phyloP scores from a whole-genome alignment of 805 yeast species.

The Candida oleophila region DNA sequence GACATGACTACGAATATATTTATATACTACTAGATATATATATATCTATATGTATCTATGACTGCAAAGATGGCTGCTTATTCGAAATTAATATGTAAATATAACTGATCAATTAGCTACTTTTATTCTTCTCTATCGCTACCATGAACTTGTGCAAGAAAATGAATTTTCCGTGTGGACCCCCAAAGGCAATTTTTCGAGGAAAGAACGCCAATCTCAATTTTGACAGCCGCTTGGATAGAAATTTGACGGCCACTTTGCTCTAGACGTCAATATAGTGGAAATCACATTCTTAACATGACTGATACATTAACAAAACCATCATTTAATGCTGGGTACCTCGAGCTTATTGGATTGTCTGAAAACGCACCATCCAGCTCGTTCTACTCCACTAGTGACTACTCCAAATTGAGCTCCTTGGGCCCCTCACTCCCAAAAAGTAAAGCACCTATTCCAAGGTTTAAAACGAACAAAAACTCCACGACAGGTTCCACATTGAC shows the following conservation, averaged over 20 bases:
- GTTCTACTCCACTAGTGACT: constrained; percentile 33
- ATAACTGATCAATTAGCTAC: background rate
- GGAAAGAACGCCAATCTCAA: too few species aligned
- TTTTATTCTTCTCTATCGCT: too few species aligned
- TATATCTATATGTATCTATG: constrained; percentile 4
- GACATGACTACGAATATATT: constrained; percentile 24
- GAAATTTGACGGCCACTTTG: too few species aligned
- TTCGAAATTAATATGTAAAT: too few species aligned
- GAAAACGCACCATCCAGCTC: constrained; percentile 30
- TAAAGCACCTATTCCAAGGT: constrained; percentile 30
- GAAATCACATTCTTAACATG: background rate
- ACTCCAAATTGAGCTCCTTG: constrained; percentile 26
- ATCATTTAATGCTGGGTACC: constrained; percentile 49
- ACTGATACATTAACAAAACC: background rate
- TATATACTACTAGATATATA: background rate
- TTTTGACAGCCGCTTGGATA: too few species aligned
- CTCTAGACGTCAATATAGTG: too few species aligned
- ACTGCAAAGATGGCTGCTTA: too few species aligned
- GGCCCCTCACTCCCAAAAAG: constrained; percentile 52
- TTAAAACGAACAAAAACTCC: constrained; percentile 17
- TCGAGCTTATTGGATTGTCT: constrained; percentile 47
- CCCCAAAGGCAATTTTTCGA: too few species aligned
- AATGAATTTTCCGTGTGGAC: too few species aligned
- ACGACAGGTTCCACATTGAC: constrained; percentile 6
- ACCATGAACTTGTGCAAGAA: too few species aligned